Conservation (phyloP, 257 asterid genomes). For the Knoxia roxburghii region DNA sequence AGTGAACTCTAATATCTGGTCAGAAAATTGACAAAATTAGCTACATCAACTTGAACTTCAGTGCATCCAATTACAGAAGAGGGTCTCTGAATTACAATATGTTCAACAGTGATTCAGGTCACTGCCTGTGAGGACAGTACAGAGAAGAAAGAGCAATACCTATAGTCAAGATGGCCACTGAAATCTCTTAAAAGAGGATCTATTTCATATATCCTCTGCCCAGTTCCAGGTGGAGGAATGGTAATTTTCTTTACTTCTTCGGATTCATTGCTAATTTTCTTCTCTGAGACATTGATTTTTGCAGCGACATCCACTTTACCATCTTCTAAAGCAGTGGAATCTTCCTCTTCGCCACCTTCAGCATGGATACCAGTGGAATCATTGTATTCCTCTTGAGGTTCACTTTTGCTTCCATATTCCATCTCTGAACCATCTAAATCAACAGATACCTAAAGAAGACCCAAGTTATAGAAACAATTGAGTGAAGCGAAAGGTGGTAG, state of each 20-base stretch:
- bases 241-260: constrained; percentile 38
- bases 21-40: neutral
- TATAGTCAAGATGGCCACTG: constrained; percentile 76
- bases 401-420: constrained; percentile 26
- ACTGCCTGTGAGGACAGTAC: neutral
- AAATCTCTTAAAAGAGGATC: constrained; percentile 68
- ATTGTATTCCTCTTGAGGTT: constrained; percentile 22
- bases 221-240: constrained; percentile 81
- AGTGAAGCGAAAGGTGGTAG: neutral
- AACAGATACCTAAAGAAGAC: constrained; percentile 43
- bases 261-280: constrained; percentile 49
- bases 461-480: neutral
- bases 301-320: constrained; percentile 25
- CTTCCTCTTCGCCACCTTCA: constrained; percentile 26
- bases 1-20: neutral
- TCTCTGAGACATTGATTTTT: constrained; percentile 27
- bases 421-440: constrained; percentile 36
- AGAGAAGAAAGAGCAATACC: constrained; percentile 30
- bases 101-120: neutral
- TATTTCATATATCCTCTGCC: constrained; percentile 82
- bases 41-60: too few species aligned
- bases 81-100: neutral
- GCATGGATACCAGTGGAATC: constrained; percentile 15
- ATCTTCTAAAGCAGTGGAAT: constrained; percentile 26
- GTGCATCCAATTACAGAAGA: neutral